Evolutionary conservation across 208 protist genomes (phyloP), one percentile per base, ranked within the genome.

Genomic region (Acanthamoeba sp.): DNA sequence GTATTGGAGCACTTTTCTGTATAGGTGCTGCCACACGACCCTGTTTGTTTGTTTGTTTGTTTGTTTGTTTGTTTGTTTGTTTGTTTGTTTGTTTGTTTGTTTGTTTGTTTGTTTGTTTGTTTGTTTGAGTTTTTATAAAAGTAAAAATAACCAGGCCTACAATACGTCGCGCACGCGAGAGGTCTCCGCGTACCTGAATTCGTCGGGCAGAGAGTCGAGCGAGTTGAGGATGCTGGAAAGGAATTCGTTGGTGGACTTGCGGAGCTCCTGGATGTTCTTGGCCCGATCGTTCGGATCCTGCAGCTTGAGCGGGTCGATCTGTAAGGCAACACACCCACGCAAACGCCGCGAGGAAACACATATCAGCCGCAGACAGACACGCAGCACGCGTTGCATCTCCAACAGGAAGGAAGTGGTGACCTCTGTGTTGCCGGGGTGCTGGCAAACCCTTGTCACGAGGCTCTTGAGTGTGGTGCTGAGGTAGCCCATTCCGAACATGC

Each of bases 401-500:
- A 18, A 80, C 7, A 42, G 20, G 69, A 48, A 40, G n/a, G 29
- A 9, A 16, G 69, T 29, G n/a, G 5, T 80, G 9, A 84, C 73
- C 73, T 84, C 73, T 24, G 22, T 84, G 27, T 45, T 55, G 38
- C 73, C 73, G 24, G 73, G 73, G n/a, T 84, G 9, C 38, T 52
- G 73, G 73, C 73, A 84, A 6, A 84, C 73, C 38, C 24, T 45
- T 18, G 73, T 84, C 38, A 84, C 73, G 18, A 84, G 42, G 73
- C 73, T 22, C 73, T 52, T 84, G 73, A 84, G 73, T 6, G 73
- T 84, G 42, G 73, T 84, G 42, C 42, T 84, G 73, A 84, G 73
- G 73, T 84, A 84, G 73, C 73, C 73, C 73, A 52, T 52, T 5
- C 73, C 73, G 27, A 84, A 84, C 73, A 84, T 84, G 34, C 73